Conservation (phyloP, 78 protist genomes). For the Chrysochromulina tobinii region DNA sequence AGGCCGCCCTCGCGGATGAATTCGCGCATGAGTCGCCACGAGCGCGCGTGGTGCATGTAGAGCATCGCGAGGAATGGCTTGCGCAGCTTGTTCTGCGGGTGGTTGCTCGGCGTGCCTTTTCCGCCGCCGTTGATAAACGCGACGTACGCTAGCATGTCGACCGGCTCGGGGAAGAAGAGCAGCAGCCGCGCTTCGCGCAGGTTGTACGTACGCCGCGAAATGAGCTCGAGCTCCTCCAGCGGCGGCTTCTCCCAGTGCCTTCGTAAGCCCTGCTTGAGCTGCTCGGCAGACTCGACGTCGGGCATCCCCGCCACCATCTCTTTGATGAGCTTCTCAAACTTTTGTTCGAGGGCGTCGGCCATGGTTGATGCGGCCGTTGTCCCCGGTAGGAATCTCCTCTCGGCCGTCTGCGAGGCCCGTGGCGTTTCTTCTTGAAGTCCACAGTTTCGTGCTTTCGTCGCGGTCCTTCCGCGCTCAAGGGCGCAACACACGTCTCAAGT, state of each 20-base stretch:
- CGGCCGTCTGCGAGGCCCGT: not conserved
- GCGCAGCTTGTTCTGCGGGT: not conserved
- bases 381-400: not conserved
- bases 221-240: not conserved
- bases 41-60: not conserved
- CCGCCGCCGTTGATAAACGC: not conserved
- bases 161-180: constrained; percentile 12
- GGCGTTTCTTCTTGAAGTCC: not conserved
- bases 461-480: not conserved
- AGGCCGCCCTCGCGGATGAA: not conserved
- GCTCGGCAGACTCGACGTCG: not conserved
- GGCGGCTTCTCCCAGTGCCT: not conserved
- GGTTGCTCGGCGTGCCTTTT: not conserved
- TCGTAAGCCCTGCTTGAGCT: not conserved
- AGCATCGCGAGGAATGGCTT: not conserved
- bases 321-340: not conserved
- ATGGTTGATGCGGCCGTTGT: too few relatives aligned
- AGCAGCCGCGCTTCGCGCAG: not conserved
- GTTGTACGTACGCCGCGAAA: not conserved
- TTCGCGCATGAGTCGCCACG: not conserved
- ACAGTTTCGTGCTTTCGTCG: not conserved
- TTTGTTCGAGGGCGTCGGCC: not conserved
- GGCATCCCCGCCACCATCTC: not conserved
- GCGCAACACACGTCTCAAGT: not conserved
- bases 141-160: not conserved